A percentile compares a stretch with the other conserved stretches of the same genome.
Evolutionary conservation across 306 rosid genomes (phyloP).

Genomic region (Fragaria ananassa): DNA sequence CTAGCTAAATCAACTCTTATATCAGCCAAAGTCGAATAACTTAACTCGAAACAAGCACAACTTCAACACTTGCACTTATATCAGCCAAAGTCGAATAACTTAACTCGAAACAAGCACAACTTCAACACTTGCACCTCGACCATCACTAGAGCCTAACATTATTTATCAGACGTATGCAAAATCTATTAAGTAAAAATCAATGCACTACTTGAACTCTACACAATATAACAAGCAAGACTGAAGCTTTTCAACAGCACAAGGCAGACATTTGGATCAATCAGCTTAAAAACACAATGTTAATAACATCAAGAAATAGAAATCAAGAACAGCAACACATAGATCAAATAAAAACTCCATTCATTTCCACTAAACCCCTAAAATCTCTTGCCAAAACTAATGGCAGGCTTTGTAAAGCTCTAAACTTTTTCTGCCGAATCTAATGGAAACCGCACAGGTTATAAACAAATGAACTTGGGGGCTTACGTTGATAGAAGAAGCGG

Average conservation of each 20-base stretch:
- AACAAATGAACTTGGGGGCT: neutral
- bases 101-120: neutral
- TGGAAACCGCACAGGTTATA: neutral
- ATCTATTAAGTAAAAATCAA: neutral
- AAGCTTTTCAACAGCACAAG: neutral
- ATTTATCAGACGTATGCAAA: neutral
- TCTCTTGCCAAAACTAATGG: neutral
- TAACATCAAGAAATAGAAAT: neutral
- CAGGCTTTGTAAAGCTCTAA: neutral
- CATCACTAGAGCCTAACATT: neutral
- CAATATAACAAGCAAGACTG: neutral
- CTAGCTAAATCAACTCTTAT: too few relatives aligned
- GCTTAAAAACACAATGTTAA: neutral
- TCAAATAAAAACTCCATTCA: conserved; percentile 7
- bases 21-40: neutral
- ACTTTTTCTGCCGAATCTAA: neutral
- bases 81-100: neutral
- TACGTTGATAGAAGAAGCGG: conserved; percentile 83
- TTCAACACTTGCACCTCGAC: neutral
- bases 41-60: neutral
- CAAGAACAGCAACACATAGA: neutral
- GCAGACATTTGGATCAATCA: neutral
- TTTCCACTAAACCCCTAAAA: neutral
- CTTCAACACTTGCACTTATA: neutral
- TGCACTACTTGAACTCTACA: neutral